Evolutionary conservation across 139 green algal species (phyloP), one percentile per base, ranked within the genome.

Genomic region (Chlamydomonas sp.): DNA sequence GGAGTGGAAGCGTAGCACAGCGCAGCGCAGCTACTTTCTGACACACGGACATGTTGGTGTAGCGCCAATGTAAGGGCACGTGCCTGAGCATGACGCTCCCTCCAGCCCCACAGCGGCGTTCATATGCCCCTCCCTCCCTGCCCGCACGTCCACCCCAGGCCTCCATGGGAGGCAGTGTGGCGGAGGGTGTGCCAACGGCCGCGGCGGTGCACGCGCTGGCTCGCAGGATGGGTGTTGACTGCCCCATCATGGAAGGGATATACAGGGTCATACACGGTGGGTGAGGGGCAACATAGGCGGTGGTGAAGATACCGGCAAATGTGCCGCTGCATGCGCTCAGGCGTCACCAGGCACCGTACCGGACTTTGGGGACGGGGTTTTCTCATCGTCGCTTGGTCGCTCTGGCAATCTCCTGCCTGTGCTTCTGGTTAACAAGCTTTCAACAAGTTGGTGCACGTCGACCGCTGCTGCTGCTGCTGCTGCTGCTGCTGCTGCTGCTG

Each of bases 211-310:
- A 94, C 75, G 66, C 93, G 15, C 91, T 98, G 71, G 91, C 92
- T 2, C 60, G 88, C 62, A 91, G 92, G 80, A 81, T 95, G 78
- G 87, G 92, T 3, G 91, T 98, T 77, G 94, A 98, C 3, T 94
- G 89, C 67, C 94, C 96, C 60, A 94, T 97, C 86, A 96, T 98
- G 10, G 86, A 95, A 14, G 96, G 96, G n/a, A 98, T 98, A 67
- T 97, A 95, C 92, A 79, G 85, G 67, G 94, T 95, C 58, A 90
- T 95, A 16, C 89, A 95, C 79, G 84, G 90, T 93, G 67, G 57
- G 91, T 5, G 60, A 57, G 31, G 31, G 31, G 31, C 31, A 49
- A 49, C 31, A 49, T 49, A 3, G 58, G 57, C 9, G 58, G 17
- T 60, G 77, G 18, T 63, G 57, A 17, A 14, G 83, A 9, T 14